Evolutionary conservation across 768 basidiomycete species (phyloP), one percentile per base, ranked within the genome.

Genomic region (Suillus clintonianus): DNA sequence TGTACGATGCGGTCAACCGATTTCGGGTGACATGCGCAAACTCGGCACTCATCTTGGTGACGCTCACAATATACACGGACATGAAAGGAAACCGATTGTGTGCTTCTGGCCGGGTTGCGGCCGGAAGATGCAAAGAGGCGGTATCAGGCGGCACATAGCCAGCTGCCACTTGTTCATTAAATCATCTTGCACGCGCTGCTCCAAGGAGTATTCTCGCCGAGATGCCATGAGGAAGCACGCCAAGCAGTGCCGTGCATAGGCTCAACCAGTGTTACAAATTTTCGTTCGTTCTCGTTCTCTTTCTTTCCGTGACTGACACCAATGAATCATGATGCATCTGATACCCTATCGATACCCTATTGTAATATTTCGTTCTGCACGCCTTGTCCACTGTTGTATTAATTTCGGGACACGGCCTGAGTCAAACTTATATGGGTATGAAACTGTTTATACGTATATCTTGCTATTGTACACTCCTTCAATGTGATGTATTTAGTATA

Each of bases 241-340:
- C 10, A 72, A 59, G 45, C 73, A 72, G 43, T 75, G 72, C 61
- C 71, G 74, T 36, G 66, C 67, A n/a, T 73, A 73, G 13, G 67
- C 57, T 24, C 54, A 8, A 27, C 39, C 37, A 19, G 11, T 10
- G 6, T 57, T 17, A 5, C 15, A 57, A 19, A 2, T 57, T 24
- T 5, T 39, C 37, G 17, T 17, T 17, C 14, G 10, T 57, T 56
- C 8, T 37, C 17, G 15, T 10, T 9, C 8, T 17, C 15, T 56
- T 56, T 17, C n/a, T 13, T 36, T 10, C 9, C 1, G 7, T 36
- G 13, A n/a, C 47, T 15, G 8, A 24, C 47, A 48, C 14, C 47
- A 15, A 48, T 48, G 13, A 27, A 27, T 27, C 27, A 27, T 27
- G 27, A 27, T 27, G 4, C 27, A 27, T 27, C 27, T 27, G 2